phyloP scores from a whole-genome alignment of 1,139 yeast species.

The Sugiyamaella novakii region DNA sequence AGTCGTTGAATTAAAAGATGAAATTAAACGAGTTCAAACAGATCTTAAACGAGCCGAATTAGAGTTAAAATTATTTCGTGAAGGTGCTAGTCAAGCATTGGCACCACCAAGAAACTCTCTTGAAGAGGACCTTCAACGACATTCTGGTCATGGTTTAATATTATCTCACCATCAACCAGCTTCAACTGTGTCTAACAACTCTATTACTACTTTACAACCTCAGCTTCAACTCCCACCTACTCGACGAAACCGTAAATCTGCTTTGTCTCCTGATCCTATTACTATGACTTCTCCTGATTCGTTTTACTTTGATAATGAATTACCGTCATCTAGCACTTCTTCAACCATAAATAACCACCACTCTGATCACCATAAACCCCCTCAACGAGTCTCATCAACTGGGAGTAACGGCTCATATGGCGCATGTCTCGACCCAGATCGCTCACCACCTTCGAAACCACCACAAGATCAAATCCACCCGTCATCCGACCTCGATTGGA shows the following conservation, averaged over 20 bases:
- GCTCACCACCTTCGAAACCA: constrained; percentile 16
- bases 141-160: not conserved
- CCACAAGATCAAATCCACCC: not conserved
- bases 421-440: constrained; percentile 23
- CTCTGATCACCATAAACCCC: not conserved
- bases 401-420: constrained; percentile 20
- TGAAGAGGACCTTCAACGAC: constrained; percentile 8
- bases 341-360: too few species aligned
- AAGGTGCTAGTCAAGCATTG: constrained; percentile 31
- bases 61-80: constrained; percentile 34
- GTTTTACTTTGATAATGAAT: not conserved
- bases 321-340: not conserved
- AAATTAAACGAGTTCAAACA: constrained; percentile 37
- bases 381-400: constrained; percentile 11
- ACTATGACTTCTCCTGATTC: not conserved
- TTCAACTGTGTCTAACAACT: not conserved
- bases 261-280: constrained; percentile 3
- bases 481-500: constrained; percentile 6
- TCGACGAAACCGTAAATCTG: constrained; percentile 5
- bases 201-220: not conserved
- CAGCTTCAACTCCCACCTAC: constrained; percentile 7
- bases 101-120: constrained; percentile 19
- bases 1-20: constrained; percentile 42
- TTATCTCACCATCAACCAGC: constrained; percentile 4
- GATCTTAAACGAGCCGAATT: constrained; percentile 37